phyloP scores from a whole-genome alignment of 1,139 yeast genomes.

The Kluyveromyces sp. region DNA sequence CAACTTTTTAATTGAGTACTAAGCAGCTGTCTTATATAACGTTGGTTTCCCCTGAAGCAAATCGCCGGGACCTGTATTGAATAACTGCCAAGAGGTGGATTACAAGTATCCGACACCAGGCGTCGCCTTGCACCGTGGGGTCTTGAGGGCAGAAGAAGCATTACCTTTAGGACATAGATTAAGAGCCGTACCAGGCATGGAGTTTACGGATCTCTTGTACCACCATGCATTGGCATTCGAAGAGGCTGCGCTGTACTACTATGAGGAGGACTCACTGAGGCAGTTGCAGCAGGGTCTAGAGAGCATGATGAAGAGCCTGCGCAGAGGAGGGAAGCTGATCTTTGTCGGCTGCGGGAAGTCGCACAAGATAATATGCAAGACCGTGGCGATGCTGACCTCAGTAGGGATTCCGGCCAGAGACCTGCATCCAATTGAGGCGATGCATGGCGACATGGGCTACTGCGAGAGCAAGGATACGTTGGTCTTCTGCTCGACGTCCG shows the following conservation, averaged over 20 bases:
- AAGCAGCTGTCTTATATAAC: no score
- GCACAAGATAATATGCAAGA: slow-evolving; percentile 66
- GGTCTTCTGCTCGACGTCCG: slow-evolving; percentile 66
- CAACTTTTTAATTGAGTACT: no score
- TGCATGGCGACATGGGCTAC: slow-evolving; percentile 84
- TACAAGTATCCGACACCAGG: no score
- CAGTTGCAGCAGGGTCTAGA: slow-evolving; percentile 5
- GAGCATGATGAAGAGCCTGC: slow-evolving; percentile 5
- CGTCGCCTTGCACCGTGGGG: no score
- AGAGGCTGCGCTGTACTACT: slow-evolving; percentile 14
- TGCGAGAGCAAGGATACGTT: slow-evolving; percentile 51
- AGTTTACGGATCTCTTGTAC: slow-evolving; percentile 15
- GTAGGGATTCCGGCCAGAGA: slow-evolving; percentile 60
- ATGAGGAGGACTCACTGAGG: slow-evolving; percentile 6
- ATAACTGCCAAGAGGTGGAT: no score
- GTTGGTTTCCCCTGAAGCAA: no score
- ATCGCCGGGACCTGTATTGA: no score
- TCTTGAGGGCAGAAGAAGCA: no score
- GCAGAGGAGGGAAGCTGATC: slow-evolving; percentile 43
- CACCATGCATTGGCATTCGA: slow-evolving; percentile 18
- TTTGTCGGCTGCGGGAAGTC: slow-evolving; percentile 83
- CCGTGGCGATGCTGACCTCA: slow-evolving; percentile 78
- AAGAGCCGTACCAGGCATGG: no score
- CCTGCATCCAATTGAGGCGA: slow-evolving; percentile 80
- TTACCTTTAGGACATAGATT: no score